These are phyloP conservation scores for Scedosporium aurantiacum DNA, from an alignment of 2,329 filamentous ascomycete genomes.

Conservation along the genomic window DNA sequence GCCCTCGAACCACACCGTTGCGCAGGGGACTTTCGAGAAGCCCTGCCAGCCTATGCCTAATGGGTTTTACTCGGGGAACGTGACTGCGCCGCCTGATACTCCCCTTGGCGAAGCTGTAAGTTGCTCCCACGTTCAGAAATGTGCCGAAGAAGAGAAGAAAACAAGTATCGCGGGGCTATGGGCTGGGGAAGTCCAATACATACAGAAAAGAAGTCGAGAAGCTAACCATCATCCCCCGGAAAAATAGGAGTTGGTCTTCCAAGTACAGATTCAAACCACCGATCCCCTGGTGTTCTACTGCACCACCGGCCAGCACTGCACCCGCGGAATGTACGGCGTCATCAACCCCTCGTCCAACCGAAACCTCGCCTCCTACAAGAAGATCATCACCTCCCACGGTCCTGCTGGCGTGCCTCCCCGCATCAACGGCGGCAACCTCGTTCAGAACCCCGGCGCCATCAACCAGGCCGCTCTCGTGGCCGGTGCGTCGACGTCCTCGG, in stretches of 20 bases:
- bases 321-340: slow-evolving; percentile 20
- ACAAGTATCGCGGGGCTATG: neutral
- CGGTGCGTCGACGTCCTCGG: neutral
- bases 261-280: slow-evolving; percentile 17
- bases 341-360: slow-evolving; percentile 16
- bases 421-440: slow-evolving; percentile 2
- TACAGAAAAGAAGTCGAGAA: neutral
- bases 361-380: slow-evolving; percentile 11
- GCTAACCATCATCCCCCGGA: neutral
- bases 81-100: neutral
- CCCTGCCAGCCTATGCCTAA: neutral
- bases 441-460: neutral
- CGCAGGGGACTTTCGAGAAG: slow-evolving; percentile 5
- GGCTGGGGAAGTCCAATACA: neutral
- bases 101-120: slow-evolving; percentile 4
- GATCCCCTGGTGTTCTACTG: slow-evolving; percentile 22
- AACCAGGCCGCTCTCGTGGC: neutral
- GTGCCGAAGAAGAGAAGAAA: neutral
- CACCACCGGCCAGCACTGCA: slow-evolving; percentile 17
- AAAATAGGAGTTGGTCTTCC: slow-evolving; percentile 12
- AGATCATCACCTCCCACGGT: neutral
- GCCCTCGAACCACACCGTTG: slow-evolving; percentile 6
- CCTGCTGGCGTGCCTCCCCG: neutral
- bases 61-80: slow-evolving; percentile 6
- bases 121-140: neutral